Evolutionary conservation across 176 grass and related monocot species (phyloP).

Genomic region (Canna indica): DNA sequence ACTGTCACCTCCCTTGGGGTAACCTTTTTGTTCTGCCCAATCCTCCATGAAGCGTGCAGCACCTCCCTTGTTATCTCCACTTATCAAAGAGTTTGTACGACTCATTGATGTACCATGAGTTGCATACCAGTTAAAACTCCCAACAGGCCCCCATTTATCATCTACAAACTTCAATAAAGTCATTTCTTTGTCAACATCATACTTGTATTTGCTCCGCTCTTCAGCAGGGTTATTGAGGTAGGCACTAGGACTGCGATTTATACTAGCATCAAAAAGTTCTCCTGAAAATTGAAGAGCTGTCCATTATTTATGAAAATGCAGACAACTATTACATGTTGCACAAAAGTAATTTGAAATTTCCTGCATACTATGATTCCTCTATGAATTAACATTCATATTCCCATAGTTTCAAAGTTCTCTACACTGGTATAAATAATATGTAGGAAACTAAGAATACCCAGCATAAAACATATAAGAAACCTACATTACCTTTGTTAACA

Average conservation of each 20-base stretch:
- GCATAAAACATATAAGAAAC: not conserved
- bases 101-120: slow-evolving; percentile 98
- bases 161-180: slow-evolving; percentile 87
- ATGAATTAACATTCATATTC: too few relatives aligned
- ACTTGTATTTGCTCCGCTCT: slow-evolving; percentile 57
- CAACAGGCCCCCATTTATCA: slow-evolving; percentile 59
- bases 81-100: slow-evolving; percentile 84
- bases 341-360: not conserved
- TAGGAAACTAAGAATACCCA: too few relatives aligned
- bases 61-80: slow-evolving; percentile 95
- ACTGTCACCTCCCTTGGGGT: slow-evolving; percentile 29
- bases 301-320: not conserved
- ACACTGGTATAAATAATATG: too few relatives aligned
- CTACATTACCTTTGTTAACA: slow-evolving; percentile 72
- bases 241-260: slow-evolving; percentile 89
- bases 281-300: slow-evolving; percentile 49
- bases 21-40: slow-evolving; percentile 62
- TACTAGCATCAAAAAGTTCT: slow-evolving; percentile 63
- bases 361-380: not conserved
- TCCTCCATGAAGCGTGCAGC: slow-evolving; percentile 98
- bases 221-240: slow-evolving; percentile 79
- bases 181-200: slow-evolving; percentile 91
- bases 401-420: too few relatives aligned
- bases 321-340: not conserved
- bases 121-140: slow-evolving; percentile 97